These are phyloP conservation scores for Ogataea nakhonphanomensis DNA, from an alignment of 805 yeast genomes.

Conservation along the genomic window DNA sequence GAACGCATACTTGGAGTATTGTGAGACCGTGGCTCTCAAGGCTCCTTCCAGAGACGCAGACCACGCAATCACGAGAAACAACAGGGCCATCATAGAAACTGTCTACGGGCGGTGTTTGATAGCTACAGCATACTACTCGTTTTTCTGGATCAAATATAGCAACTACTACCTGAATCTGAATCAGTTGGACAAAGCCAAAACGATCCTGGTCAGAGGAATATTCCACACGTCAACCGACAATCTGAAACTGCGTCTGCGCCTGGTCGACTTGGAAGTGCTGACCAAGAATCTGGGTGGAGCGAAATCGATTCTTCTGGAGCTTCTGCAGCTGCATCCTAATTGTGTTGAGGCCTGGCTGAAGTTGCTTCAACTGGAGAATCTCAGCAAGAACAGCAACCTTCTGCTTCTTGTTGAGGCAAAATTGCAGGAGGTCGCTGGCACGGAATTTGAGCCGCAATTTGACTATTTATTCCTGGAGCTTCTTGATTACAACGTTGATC, in stretches of 20 bases:
- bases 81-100: conserved; percentile 28
- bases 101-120: conserved; percentile 49
- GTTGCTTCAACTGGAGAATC: conserved; percentile 40
- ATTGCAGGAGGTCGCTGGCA: conserved; percentile 21
- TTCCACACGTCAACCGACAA: conserved; percentile 28
- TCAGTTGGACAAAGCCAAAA: conserved; percentile 36
- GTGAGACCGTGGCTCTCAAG: conserved; percentile 38
- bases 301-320: conserved; percentile 29
- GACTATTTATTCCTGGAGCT: conserved; percentile 37
- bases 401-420: conserved; percentile 30
- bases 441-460: conserved; percentile 29
- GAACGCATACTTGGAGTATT: conserved; percentile 52
- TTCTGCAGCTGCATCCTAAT: conserved; percentile 29
- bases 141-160: conserved; percentile 49
- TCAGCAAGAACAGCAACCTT: conserved; percentile 29
- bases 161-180: conserved; percentile 37
- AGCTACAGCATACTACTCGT: conserved; percentile 41
- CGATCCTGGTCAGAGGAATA: conserved; percentile 37
- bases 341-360: conserved; percentile 40
- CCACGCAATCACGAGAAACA: conserved; percentile 18
- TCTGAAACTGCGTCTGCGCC: conserved; percentile 34
- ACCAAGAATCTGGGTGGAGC: conserved; percentile 38
- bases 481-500: conserved; percentile 23
- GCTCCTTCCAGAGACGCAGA: conserved; percentile 20
- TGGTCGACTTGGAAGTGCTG: conserved; percentile 44